A percentile compares a stretch with the other conserved stretches of the same genome.
These are phyloP conservation scores for Arbutus unedo DNA, from an alignment of 148 eudicot genomes.

Conservation along the genomic window DNA sequence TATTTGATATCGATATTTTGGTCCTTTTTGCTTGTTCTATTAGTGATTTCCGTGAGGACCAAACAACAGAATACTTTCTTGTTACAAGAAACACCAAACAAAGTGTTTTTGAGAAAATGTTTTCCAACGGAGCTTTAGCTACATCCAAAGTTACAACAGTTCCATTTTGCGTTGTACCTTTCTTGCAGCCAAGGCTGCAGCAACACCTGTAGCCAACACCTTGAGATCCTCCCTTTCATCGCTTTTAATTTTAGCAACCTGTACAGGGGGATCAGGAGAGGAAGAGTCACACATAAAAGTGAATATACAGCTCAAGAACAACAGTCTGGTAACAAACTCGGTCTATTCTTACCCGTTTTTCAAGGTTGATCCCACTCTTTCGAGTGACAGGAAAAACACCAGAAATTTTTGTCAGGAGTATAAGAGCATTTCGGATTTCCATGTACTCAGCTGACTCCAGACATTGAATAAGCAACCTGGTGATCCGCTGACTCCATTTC, in stretches of 20 bases:
- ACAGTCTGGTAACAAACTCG: neutral
- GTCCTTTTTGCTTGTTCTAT: neutral
- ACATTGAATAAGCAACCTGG: constrained; percentile 86
- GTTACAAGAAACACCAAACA: neutral
- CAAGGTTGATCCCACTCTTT: constrained; percentile 96
- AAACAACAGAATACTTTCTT: neutral
- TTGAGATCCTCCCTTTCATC: constrained; percentile 98
- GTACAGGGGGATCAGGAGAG: neutral
- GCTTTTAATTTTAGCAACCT: constrained; percentile 97
- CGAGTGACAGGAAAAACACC: constrained; percentile 93
- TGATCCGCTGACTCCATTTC: constrained; percentile 99
- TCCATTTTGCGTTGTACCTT: constrained; percentile 48
- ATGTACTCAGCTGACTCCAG: constrained; percentile 91
- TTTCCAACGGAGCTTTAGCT: neutral
- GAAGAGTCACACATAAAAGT: neutral
- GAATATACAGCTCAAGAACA: constrained; percentile 1
- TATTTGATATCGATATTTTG: too few relatives aligned
- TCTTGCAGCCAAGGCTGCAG: constrained; percentile 96
- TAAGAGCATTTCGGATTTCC: constrained; percentile 95
- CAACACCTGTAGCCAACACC: constrained; percentile 96
- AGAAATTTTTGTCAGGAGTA: constrained; percentile 82
- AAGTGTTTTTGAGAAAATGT: neutral
- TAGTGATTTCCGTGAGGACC: neutral
- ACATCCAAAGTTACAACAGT: neutral
- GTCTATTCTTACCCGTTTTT: constrained; percentile 68